These are phyloP conservation scores for Eurotiales sp. DNA, from an alignment of 2,329 filamentous ascomycete genomes.

Conservation along the genomic window DNA sequence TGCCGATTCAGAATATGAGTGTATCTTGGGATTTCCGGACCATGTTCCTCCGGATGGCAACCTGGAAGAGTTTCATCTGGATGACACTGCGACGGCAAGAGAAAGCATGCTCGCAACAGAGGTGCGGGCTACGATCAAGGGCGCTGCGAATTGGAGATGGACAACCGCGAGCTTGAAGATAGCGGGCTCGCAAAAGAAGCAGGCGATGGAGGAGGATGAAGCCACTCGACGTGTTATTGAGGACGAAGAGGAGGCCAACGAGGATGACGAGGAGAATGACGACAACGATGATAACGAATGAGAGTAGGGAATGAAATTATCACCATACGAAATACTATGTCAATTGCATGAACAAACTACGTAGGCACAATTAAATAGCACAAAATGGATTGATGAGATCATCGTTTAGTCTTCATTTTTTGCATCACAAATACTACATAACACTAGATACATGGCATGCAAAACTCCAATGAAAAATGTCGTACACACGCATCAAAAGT, in stretches of 20 bases:
- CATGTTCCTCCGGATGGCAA: slow-evolving; percentile 23
- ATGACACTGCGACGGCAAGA: slow-evolving; percentile 19
- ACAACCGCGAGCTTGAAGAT: slow-evolving; percentile 21
- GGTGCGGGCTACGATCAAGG: slow-evolving; percentile 32
- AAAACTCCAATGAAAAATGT: slow-evolving; percentile 1
- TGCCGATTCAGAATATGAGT: slow-evolving; percentile 33
- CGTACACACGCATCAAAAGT: background rate
- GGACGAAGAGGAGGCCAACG: slow-evolving; percentile 16
- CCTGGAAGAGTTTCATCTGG: slow-evolving; percentile 23
- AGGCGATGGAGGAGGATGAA: slow-evolving; percentile 20
- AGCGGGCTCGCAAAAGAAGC: slow-evolving; percentile 28
- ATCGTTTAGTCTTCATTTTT: too few species aligned
- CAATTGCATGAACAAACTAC: too few species aligned
- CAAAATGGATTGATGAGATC: too few species aligned
- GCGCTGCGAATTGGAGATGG: slow-evolving; percentile 26
- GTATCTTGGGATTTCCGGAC: slow-evolving; percentile 38
- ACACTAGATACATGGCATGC: slow-evolving; percentile 9
- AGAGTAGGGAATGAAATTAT: too few species aligned
- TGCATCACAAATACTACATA: background rate
- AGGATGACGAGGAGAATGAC: slow-evolving; percentile 14
- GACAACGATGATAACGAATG: too few species aligned
- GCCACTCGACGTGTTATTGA: slow-evolving; percentile 16
- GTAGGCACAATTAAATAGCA: too few species aligned
- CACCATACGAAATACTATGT: too few species aligned
- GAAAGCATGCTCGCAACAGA: slow-evolving; percentile 33